Evolutionary conservation across 2,329 filamentous ascomycete genomes (phyloP), one percentile per base, ranked within the genome.

Genomic region (Pseudogymnoascus sp.): DNA sequence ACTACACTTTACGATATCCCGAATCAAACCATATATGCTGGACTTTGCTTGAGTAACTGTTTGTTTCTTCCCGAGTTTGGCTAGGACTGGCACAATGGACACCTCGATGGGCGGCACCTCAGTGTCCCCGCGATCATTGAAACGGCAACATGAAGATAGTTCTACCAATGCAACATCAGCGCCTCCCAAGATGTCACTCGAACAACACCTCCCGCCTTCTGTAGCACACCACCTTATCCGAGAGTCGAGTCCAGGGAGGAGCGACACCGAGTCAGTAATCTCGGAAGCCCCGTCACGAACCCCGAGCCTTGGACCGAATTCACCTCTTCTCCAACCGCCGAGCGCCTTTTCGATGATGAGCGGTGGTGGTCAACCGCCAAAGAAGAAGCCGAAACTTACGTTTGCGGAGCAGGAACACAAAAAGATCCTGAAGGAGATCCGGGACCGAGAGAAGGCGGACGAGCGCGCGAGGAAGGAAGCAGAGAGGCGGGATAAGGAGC

Each of bases 391-490:
- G 23, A 61, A 61, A 35, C 38, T 62, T 33, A 59, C 64, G 2
- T 62, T 56, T 11, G 59, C 63, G 5, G 61, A 62, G 18, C 37
- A 63, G 40, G 53, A 61, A 47, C 37, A 63, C 35, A 81, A 81
- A 65, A 69, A 73, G 35, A 69, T 71, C 3, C 66, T 69, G 60
- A 70, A 71, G 12, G 65, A 68, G 31, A 42, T 61, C 23, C 14
- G 59, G 14, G 38, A 33, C 59, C 63, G 61, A 6, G 70, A 72
- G 61, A 71, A 69, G 59, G 70, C 71, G 63, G 60, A 66, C 53
- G 82, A 81, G 67, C 69, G 73, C 40, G 72, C 74, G 3, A 69
- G 72, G 59, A 73, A 74, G 25, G 68, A 71, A 42, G 69, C 68
- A 16, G 67, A 62, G 40, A 69, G 70, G 2, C 67, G 63, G 16